These are phyloP conservation scores for Pythium scleroteichum DNA, from an alignment of 352 stramenopile species.

Conservation along the genomic window DNA sequence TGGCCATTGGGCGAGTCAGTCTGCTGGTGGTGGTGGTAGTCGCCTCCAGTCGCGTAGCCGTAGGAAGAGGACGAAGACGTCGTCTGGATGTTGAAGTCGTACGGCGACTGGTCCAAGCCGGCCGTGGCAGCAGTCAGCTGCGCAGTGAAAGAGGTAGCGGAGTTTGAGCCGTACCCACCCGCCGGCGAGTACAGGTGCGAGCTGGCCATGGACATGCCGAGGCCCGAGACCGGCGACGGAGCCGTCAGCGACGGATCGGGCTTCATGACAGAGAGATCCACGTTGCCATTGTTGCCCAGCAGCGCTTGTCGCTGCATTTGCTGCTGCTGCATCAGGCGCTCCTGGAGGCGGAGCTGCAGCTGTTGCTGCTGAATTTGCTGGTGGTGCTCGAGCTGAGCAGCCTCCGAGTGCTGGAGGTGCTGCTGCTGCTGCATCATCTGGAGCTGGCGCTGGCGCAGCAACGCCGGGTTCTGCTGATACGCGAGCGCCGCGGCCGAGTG, in stretches of 20 bases:
- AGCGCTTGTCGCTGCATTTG: constrained; percentile 24
- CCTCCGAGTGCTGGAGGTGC: constrained; percentile 63
- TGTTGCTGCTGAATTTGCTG: constrained; percentile 70
- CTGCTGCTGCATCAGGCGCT: constrained; percentile 31
- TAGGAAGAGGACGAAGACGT: constrained; percentile 13
- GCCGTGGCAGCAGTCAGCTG: constrained; percentile 19
- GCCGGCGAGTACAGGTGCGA: constrained; percentile 30
- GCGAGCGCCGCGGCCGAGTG: constrained; percentile 43
- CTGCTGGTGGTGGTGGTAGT: constrained; percentile 12
- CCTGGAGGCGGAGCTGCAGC: constrained; percentile 41
- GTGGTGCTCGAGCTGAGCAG: constrained; percentile 66
- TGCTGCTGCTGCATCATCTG: constrained; percentile 76
- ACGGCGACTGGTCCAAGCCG: constrained; percentile 20
- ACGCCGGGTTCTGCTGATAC: constrained; percentile 57
- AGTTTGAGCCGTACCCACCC: background rate
- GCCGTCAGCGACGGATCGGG: constrained; percentile 26
- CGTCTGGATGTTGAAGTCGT: constrained; percentile 29
- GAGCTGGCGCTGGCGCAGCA: constrained; percentile 69
- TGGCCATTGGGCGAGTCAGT: constrained; percentile 19
- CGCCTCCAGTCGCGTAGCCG: constrained; percentile 12
- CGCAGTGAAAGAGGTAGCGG: constrained; percentile 27
- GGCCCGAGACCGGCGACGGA: constrained; percentile 21
- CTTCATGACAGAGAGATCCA: constrained; percentile 26
- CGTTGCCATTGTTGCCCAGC: constrained; percentile 11
- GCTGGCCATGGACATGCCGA: constrained; percentile 26